phyloP scores from a whole-genome alignment of 805 yeast genomes.

The Yarrowia sp. region DNA sequence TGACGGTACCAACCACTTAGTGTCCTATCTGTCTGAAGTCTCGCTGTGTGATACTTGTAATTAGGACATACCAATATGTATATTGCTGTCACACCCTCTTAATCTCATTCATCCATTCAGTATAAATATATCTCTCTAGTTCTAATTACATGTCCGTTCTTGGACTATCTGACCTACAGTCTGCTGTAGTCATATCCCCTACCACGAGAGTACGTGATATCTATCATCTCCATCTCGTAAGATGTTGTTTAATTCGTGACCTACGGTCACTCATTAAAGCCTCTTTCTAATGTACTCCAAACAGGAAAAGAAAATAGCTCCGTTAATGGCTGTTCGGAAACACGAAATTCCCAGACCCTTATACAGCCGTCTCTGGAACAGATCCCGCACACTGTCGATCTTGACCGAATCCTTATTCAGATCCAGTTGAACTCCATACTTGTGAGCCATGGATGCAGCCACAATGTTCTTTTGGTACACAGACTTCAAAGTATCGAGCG shows the following conservation, averaged over 20 bases:
- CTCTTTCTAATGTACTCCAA: slow-evolving; percentile 35
- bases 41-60: neutral
- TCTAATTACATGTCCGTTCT: slow-evolving; percentile 2
- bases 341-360: slow-evolving; percentile 76
- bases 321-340: slow-evolving; percentile 66
- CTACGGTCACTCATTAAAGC: no score
- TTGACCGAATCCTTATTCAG: slow-evolving; percentile 33
- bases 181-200: no score
- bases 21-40: no score
- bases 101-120: neutral
- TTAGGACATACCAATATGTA: no score
- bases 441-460: slow-evolving; percentile 56
- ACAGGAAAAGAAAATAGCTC: slow-evolving; percentile 70
- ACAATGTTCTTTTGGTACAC: slow-evolving; percentile 72
- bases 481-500: slow-evolving; percentile 77
- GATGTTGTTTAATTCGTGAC: no score
- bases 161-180: neutral
- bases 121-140: slow-evolving; percentile 11
- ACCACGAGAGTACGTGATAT: no score
- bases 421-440: slow-evolving; percentile 38
- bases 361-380: slow-evolving; percentile 57
- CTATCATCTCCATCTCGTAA: neutral
- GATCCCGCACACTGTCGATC: slow-evolving; percentile 29
- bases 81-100: neutral
- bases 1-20: no score